These are phyloP conservation scores for Calonectria leucothoes DNA, from an alignment of 2,329 filamentous ascomycete species.

Conservation along the genomic window DNA sequence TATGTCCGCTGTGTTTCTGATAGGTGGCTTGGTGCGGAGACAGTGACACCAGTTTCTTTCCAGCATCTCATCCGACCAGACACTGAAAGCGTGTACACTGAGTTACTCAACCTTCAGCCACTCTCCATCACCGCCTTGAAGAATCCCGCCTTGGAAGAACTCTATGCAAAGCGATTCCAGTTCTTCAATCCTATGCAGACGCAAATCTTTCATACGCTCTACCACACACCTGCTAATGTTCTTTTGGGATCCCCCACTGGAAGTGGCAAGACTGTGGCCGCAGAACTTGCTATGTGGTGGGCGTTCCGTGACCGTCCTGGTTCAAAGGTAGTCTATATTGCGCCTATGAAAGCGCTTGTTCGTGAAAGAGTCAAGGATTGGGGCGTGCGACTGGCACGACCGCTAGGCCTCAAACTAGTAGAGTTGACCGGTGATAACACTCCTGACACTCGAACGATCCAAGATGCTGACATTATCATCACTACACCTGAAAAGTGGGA, in stretches of 20 bases:
- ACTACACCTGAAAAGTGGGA: constrained; percentile 99
- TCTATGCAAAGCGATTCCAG: constrained; percentile 90
- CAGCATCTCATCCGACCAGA: constrained; percentile 97
- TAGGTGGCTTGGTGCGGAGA: constrained; percentile 96
- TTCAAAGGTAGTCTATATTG: constrained; percentile 98
- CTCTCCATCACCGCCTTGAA: constrained; percentile 88
- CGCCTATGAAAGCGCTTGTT: constrained; percentile 98
- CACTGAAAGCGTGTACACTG: constrained; percentile 97
- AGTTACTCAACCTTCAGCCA: constrained; percentile 91
- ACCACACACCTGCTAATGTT: constrained; percentile 92
- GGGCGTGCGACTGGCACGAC: constrained; percentile 82
- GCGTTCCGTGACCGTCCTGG: constrained; percentile 94
- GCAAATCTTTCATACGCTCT: constrained; percentile 96
- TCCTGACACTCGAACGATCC: constrained; percentile 93
- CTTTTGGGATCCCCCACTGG: constrained; percentile 95
- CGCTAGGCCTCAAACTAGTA: constrained; percentile 89
- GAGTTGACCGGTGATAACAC: constrained; percentile 98
- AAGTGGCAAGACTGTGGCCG: constrained; percentile 96
- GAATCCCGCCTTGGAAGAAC: constrained; percentile 86
- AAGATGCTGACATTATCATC: constrained; percentile 96
- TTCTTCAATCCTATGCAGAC: constrained; percentile 99
- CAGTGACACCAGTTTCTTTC: constrained; percentile 94
- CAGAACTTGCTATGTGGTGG: constrained; percentile 99
- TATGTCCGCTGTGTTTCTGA: constrained; percentile 96
- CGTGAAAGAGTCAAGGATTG: constrained; percentile 97